Percentiles rank a stretch among this genome's conserved stretches.
Evolutionary conservation across 129 eudicot species (phyloP).

Genomic region (Artemisia argyi): DNA sequence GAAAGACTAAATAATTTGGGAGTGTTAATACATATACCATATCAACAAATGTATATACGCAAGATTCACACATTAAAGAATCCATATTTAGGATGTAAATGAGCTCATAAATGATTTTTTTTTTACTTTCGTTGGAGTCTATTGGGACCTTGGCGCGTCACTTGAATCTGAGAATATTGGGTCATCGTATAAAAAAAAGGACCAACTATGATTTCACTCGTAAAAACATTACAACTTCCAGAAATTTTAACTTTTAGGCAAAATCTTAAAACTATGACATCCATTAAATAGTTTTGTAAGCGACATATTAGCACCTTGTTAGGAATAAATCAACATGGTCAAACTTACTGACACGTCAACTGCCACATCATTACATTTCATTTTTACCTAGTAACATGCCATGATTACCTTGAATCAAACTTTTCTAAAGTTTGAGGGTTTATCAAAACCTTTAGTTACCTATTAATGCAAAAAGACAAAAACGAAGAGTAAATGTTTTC

Average conservation of each 20-base stretch:
- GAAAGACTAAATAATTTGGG: not conserved
- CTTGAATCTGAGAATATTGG: not conserved
- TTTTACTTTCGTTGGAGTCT: not conserved
- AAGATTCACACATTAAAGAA: too few relatives aligned
- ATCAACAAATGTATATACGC: too few relatives aligned
- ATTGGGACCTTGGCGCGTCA: not conserved
- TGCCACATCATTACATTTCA: too few relatives aligned
- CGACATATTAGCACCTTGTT: not conserved
- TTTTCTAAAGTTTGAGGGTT: not conserved
- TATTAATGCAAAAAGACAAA: not conserved
- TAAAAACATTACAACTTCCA: not conserved
- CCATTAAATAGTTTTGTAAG: not conserved
- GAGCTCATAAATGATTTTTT: not conserved
- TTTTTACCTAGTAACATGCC: not conserved
- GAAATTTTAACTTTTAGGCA: not conserved
- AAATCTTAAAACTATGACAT: not conserved
- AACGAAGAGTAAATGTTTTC: not conserved
- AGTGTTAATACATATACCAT: too few relatives aligned
- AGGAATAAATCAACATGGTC: not conserved
- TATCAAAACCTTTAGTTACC: not conserved
- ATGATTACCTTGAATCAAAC: not conserved
- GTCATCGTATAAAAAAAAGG: not conserved
- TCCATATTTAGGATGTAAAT: constrained; percentile 15
- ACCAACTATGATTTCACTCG: not conserved
- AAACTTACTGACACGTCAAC: not conserved